Evolutionary conservation across 768 basidiomycete genomes (phyloP), one percentile per base, ranked within the genome.

Genomic region (Leccinellum luteum): DNA sequence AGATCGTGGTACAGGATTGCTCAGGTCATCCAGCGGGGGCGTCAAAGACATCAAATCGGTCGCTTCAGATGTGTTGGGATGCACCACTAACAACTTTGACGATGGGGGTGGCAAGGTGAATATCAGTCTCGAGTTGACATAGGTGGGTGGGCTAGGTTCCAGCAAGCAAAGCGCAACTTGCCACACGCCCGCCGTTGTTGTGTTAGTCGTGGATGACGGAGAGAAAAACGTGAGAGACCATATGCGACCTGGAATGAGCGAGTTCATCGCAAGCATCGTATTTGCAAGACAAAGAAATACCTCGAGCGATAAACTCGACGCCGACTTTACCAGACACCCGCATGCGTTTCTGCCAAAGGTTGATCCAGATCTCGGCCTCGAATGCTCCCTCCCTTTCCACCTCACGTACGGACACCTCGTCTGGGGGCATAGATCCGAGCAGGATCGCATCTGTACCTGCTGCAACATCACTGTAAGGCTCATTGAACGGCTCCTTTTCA

Each of bases 331-430:
- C 80, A 23, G 81, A 77, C 14, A 88, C 79, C 25, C 82, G 75
- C 86, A 91, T 86, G n/a, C 89, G 78, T 62, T 83, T 85, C 68
- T 87, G 85, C 69, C 89, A 90, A 44, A 81, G 76, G 19, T 79
- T 76, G 19, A 86, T 74, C 21, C 73, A 52, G 19, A 69, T 59
- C 6, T 70, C 64, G 19, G 77, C 83, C 0, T 75, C 78, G 57
- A 90, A 91, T 0, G 79, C 74, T 0, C 80, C 81, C 48, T 81
- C 78, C 0, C 77, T 76, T 0, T 72, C 71, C 4, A 81, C 60
- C 56, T 88, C 82, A 43, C 79, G 76, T 19, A 89, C 80, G 4
- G 70, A 68, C n/a, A 87, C 73, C 15, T 79, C 77, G 62, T 90
- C 88, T 3, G 77, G 75, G 2, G 83, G 65, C 73, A 79, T 78